Base-by-base conservation (phyloP, 2,329 filamentous ascomycete genomes). In the Xylariaceae sp. region DNA sequence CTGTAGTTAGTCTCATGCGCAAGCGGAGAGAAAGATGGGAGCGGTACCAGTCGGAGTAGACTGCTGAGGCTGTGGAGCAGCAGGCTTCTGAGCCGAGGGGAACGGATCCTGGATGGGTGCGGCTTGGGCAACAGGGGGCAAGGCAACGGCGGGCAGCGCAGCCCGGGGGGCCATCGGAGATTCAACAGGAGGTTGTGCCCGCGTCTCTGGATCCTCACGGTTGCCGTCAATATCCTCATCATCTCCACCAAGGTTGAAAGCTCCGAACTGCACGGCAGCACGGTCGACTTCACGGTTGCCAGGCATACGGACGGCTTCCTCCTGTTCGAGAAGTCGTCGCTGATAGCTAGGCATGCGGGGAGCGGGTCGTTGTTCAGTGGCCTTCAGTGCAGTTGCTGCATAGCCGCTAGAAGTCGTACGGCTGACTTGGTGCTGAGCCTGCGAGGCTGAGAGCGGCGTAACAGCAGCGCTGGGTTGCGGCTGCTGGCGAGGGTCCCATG, bases 241-340 rank as follows among this genome's bases (percentile, higher is more conserved):
- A 53, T 81, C 81, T 46, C 85, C 90, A 65, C 89, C 91, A 63
- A 99, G 71, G 65, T 87, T 95, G 77, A 99, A 89, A 68, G 91
- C 95, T 56, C 94, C 94, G 68, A 99, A 99, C 67, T 97, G 92
- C 43, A 99, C 90, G 44, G 91, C 88, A 58, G 92, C 83, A 62
- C 90, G 86, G 67, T 97, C 92, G 27, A 99, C 87, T 46, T 94
- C 91, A 59, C 94, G 90, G 74, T 96, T 96, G 52, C 89, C 90
- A 41, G 94, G 94, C 92, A 99, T 96, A 57, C 96, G 90, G 38
- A 99, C 94, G 51, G 94, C 90, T 73, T 99, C 94, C 70, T 96
- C 91, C 67, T 99, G 94, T 62, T 97, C 91, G 63, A 95, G 78
- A 47, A 96, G 80, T 62, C 90, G 87, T 58, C 92, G 85, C 68